phyloP scores from a whole-genome alignment of 306 rosid genomes.

The Lathyrus aphaca region DNA sequence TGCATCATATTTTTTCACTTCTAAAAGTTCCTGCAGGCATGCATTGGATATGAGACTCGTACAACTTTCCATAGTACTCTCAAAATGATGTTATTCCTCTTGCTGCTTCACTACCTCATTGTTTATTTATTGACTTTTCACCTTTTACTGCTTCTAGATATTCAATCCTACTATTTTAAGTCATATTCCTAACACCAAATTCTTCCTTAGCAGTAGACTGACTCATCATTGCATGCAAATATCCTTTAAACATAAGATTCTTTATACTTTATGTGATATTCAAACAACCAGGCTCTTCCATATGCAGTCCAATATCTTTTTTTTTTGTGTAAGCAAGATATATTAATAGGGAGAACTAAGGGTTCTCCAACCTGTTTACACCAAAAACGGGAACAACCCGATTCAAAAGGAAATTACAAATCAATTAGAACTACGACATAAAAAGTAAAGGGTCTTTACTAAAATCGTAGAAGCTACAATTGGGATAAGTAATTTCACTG shows the following conservation, averaged over 20 bases:
- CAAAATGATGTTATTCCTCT: conserved; percentile 60
- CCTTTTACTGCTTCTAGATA: background rate
- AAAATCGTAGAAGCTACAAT: too few relatives aligned
- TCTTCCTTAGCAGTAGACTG: background rate
- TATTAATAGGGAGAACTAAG: too few relatives aligned
- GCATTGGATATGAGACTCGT: conserved; percentile 50
- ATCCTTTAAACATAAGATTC: background rate
- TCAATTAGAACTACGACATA: too few relatives aligned
- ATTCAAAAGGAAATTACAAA: too few relatives aligned
- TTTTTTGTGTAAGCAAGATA: too few relatives aligned
- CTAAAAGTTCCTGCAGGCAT: conserved; percentile 52
- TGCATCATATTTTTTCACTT: conserved; percentile 45
- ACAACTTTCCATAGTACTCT: conserved; percentile 32
- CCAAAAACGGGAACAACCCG: too few relatives aligned
- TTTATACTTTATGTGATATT: background rate
- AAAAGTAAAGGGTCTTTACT: too few relatives aligned
- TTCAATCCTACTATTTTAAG: background rate
- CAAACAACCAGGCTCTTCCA: background rate
- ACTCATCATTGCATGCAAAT: background rate
- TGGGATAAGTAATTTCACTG: too few relatives aligned
- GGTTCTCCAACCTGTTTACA: too few relatives aligned
- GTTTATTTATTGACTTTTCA: background rate
- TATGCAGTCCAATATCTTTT: background rate
- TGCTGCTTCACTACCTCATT: conserved; percentile 24
- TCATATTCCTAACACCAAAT: background rate